Evolutionary conservation across 1,139 yeast genomes (phyloP), one percentile per base, ranked within the genome.

Genomic region (Saccharomyces hybrid): DNA sequence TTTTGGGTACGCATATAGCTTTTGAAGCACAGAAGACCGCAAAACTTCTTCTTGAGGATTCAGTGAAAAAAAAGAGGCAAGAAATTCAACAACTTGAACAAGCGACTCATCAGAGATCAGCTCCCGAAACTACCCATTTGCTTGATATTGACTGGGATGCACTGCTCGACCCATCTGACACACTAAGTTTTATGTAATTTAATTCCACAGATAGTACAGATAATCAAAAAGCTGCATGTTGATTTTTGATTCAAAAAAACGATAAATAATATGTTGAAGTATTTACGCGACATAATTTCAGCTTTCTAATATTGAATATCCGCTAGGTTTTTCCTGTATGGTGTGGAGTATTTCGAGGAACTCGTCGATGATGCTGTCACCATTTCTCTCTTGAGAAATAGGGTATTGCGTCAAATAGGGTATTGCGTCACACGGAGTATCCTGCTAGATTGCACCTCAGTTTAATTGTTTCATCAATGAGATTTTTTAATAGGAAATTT

Each of bases 131-230:
- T n/a, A 26, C 19, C 6, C 46, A 34, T 12, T 27, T 41, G 5
- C 50, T 49, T 7, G 55, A 51, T 24, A 54, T 55, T 41, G 53
- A 55, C 31, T 55, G 58, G 58, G 53, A 55, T 41, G 50, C 49
- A 2, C 31, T 55, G 11, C 41, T 53, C 11, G 58, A 55, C 34
- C 58, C 58, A 29, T 51, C 57, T 2, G 14, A 47, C 31, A 41
- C 57, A 7, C 19, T 47, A 7, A 19, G 42, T 19, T 38, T 38
- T 38, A 38, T 38, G 44, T 38, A 38, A 2, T 3, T 4, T 3
- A 16, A 1, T 16, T 4, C 2, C 8, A 7, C 4, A 34, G 41
- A 7, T 34, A n/a, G 16, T 32, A 14, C 14, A 32, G 41, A 32
- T 3, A 32, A 31, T 31, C 34, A 31, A 31, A 11, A 31, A 3